Evolutionary conservation across 2,329 filamentous ascomycete species (phyloP), one percentile per base, ranked within the genome.

Genomic region (Pseudogymnoascus sp.): DNA sequence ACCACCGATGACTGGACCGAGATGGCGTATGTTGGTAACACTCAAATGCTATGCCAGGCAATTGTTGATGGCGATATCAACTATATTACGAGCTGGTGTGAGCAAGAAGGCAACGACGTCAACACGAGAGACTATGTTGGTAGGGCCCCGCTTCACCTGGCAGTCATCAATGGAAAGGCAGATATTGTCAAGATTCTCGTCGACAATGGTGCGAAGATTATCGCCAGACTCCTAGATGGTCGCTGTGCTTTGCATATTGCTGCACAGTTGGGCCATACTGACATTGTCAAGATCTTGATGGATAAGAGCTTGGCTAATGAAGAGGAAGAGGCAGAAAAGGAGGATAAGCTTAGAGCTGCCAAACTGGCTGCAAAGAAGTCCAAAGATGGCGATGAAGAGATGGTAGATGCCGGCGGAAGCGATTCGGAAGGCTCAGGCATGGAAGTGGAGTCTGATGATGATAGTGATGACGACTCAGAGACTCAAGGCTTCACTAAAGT

Each of bases 1-100:
- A 92, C 88, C 0, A 86, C 90, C 42, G 81, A 90, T 59, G 90
- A 94, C 70, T 95, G 90, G 89, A 94, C 90, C 0, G 89, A 92
- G 66, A 94, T 95, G 90, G 90, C 90, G 0, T 96, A 95, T 67
- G 81, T 95, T 36, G 89, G 90, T 9, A 89, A 92, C 66, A 92
- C 89, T 1, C 85, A 84, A 37, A 79, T 82, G 13, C 79, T 96
- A 1, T 95, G 89, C 69, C 87, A 92, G 69, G 90, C 89, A 0
- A 95, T 96, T 62, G 84, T 92, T 3, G 86, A 92, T 67, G 78
- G 82, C 1, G 87, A 95, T 72, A 67, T 87, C 2, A 85, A 89
- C 37, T 81, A 84, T 65, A 87, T 95, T 2, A 74, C 84, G 67
- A 83, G 86, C 66, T 95, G 89, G 87, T 78, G 85, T 25, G 75